Conservation (phyloP, 2,329 filamentous ascomycete species). For the Penicillium sp. region DNA sequence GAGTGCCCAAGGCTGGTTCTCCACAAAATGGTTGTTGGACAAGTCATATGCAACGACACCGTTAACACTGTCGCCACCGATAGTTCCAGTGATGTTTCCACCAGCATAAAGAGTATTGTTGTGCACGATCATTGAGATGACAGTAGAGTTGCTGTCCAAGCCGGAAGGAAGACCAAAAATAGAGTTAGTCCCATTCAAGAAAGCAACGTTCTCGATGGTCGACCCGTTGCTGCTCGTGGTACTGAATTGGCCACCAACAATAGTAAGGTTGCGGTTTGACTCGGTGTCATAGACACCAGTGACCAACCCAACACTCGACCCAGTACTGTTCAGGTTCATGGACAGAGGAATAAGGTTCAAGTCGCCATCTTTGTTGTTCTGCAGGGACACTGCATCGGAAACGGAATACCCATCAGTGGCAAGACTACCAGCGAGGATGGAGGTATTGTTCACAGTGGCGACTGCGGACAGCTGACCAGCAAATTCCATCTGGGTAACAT, state of each 20-base stretch:
- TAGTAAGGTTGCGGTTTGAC: constrained; percentile 72
- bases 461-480: constrained; percentile 70
- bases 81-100: constrained; percentile 68
- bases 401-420: constrained; percentile 70
- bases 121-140: constrained; percentile 67
- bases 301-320: constrained; percentile 48
- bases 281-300: constrained; percentile 74
- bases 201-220: constrained; percentile 71
- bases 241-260: constrained; percentile 83
- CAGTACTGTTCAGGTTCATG: constrained; percentile 49
- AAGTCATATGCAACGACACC: constrained; percentile 83
- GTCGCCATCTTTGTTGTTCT: constrained; percentile 37
- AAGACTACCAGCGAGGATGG: constrained; percentile 80
- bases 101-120: constrained; percentile 74
- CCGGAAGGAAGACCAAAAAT: constrained; percentile 65
- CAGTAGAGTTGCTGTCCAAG: constrained; percentile 68
- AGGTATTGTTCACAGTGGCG: constrained; percentile 55
- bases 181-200: constrained; percentile 72
- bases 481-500: constrained; percentile 62
- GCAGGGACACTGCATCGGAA: constrained; percentile 68
- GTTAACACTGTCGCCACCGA: constrained; percentile 61
- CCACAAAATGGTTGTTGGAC: constrained; percentile 57
- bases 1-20: constrained; percentile 71
- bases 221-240: constrained; percentile 67
- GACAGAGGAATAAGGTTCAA: constrained; percentile 42